phyloP scores from a whole-genome alignment of 495 filamentous ascomycete genomes.

The Entonaema liquescens region DNA sequence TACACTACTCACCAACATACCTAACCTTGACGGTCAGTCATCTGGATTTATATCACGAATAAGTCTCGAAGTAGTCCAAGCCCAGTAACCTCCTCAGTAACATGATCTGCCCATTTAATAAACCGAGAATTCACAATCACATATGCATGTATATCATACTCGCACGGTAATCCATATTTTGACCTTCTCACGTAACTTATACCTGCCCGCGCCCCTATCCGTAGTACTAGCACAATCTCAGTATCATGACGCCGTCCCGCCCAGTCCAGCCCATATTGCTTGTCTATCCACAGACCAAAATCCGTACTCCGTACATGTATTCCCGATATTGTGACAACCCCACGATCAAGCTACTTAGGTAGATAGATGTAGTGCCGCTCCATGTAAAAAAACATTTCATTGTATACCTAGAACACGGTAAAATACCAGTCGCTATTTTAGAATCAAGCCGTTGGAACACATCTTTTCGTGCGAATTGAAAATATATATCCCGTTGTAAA shows the following conservation, averaged over 20 bases:
- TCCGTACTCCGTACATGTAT: slow-evolving; percentile 26
- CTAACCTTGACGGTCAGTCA: no score
- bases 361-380: background rate
- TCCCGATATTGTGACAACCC: background rate
- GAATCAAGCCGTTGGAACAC: background rate
- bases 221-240: slow-evolving; percentile 7
- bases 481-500: background rate
- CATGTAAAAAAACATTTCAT: background rate
- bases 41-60: no score
- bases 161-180: background rate
- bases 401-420: background rate
- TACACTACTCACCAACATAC: no score
- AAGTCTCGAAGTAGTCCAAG: no score
- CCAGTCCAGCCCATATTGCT: slow-evolving; percentile 5
- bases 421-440: background rate
- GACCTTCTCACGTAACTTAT: background rate
- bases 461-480: background rate
- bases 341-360: background rate
- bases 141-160: background rate
- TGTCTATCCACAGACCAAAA: background rate
- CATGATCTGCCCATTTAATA: background rate
- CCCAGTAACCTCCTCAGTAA: no score
- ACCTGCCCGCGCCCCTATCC: background rate
- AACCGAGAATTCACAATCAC: background rate
- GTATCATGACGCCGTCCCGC: background rate